phyloP scores from a whole-genome alignment of 345 rosid species.

The Eucalyptus globulus region DNA sequence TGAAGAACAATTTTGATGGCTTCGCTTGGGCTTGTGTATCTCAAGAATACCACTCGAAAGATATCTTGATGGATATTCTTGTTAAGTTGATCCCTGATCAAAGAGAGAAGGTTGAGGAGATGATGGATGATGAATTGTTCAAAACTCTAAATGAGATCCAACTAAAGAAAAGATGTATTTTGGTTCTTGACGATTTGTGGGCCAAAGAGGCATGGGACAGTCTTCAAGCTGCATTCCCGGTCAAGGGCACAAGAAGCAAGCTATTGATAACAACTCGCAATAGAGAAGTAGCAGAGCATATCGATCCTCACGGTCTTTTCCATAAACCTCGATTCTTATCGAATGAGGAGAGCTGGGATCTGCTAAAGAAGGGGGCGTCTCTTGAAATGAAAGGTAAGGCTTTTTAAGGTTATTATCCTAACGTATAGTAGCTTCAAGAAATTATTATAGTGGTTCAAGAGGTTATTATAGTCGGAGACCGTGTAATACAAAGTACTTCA shows the following conservation, averaged over 20 bases:
- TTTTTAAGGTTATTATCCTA: neutral
- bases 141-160: neutral
- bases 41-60: conserved; percentile 7
- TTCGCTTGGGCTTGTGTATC: conserved; percentile 34
- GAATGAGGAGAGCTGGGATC: conserved; percentile 24
- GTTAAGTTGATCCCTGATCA: conserved; percentile 2
- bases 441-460: neutral
- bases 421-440: neutral
- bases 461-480: neutral
- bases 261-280: conserved; percentile 31
- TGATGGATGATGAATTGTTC: conserved; percentile 19
- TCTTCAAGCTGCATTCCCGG: conserved; percentile 13
- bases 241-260: conserved; percentile 2
- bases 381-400: conserved; percentile 6
- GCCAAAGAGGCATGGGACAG: conserved; percentile 12
- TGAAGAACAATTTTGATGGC: conserved; percentile 1
- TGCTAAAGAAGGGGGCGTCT: conserved; percentile 22
- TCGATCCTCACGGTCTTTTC: neutral
- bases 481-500: neutral
- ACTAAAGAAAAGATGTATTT: conserved; percentile 2
- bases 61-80: conserved; percentile 14
- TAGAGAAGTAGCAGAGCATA: conserved; percentile 2
- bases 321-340: conserved; percentile 1
- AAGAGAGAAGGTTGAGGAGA: conserved; percentile 7
- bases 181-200: conserved; percentile 34